Evolutionary conservation across 805 yeast genomes (phyloP), one percentile per base, ranked within the genome.

Genomic region (Candida rishiriensis): DNA sequence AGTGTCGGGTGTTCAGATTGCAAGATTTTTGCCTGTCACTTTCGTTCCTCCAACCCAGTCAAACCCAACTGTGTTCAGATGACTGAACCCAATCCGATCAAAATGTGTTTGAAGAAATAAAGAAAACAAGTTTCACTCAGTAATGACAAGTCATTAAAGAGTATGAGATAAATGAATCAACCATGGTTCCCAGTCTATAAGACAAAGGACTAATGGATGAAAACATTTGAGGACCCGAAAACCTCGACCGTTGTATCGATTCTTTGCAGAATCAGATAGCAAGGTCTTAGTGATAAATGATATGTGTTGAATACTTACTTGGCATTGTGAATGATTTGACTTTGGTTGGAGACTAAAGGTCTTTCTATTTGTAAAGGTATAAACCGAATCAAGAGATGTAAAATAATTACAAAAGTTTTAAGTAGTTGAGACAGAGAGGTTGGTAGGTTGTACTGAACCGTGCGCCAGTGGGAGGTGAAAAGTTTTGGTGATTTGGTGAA

Each of bases 1-100:
- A 84, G 91, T 84, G 91, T 84, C 91, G 88, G 90, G 90, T 69
- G 61, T 84, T 82, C 85, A 82, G 83, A 68, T 21, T 21, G 77
- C 76, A 79, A 70, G 40, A 34, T 33, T 40, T 37, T 39, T 34
- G 38, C 34, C 40, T 30, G 29, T 31, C 15, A 21, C 29, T 16
- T 26, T 18, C 21, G 33, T 16, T 18, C 26, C 26, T 7, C 4
- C 7, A 21, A 30, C 30, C 13, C 32, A 36, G 18, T 13, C 4
- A n/a, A 34, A 15, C 12, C 36, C 15, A 12, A 34, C 18, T 17
- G 21, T 21, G 15, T n/a, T 18, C 18, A 21, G 33, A 34, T 26
- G 6, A 26, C 17, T 28, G 17, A 21, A n/a, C 28, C 26, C 26
- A 21, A 21, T 21, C 26, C 26, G 26, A 10, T 32, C 13, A 14